phyloP scores from a whole-genome alignment of 2,329 filamentous ascomycete genomes.

The Thelonectria olida region DNA sequence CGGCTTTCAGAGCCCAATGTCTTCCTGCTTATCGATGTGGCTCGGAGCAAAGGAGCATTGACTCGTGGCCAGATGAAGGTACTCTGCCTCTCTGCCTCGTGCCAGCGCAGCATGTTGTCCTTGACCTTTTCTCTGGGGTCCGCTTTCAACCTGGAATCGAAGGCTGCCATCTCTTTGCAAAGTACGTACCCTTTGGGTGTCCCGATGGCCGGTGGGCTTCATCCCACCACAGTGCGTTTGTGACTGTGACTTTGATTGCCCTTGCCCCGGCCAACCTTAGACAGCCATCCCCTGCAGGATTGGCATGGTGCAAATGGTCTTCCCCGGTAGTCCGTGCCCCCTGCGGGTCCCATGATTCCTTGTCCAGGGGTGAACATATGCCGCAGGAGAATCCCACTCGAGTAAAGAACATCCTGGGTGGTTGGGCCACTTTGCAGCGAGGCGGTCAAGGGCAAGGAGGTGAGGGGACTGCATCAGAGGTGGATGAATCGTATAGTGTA shows the following conservation, averaged over 20 bases:
- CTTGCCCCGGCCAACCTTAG: constrained; percentile 29
- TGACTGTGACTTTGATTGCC: constrained; percentile 23
- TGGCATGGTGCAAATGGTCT: constrained; percentile 27
- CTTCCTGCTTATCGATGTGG: background rate
- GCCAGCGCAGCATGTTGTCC: constrained; percentile 8
- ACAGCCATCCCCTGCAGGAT: constrained; percentile 37
- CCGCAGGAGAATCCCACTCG: constrained; percentile 36
- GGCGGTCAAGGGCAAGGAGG: constrained; percentile 35
- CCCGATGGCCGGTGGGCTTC: constrained; percentile 12
- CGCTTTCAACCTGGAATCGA: constrained; percentile 11
- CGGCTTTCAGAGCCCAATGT: background rate
- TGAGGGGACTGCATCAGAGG: constrained; percentile 33
- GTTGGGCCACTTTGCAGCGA: constrained; percentile 33
- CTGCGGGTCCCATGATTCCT: constrained; percentile 33
- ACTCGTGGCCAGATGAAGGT: constrained; percentile 3
- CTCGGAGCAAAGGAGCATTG: constrained; percentile 15
- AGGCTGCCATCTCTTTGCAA: background rate
- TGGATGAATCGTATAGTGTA: constrained; percentile 20
- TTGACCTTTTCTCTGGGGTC: background rate
- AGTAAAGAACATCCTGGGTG: constrained; percentile 33
- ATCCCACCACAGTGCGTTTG: constrained; percentile 24
- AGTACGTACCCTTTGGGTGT: constrained; percentile 3
- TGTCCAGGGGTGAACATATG: constrained; percentile 34
- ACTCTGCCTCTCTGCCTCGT: constrained; percentile 17
- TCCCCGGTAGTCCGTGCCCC: constrained; percentile 33